phyloP scores from a whole-genome alignment of 164 flowering plant species.

The Vitis rupestris region DNA sequence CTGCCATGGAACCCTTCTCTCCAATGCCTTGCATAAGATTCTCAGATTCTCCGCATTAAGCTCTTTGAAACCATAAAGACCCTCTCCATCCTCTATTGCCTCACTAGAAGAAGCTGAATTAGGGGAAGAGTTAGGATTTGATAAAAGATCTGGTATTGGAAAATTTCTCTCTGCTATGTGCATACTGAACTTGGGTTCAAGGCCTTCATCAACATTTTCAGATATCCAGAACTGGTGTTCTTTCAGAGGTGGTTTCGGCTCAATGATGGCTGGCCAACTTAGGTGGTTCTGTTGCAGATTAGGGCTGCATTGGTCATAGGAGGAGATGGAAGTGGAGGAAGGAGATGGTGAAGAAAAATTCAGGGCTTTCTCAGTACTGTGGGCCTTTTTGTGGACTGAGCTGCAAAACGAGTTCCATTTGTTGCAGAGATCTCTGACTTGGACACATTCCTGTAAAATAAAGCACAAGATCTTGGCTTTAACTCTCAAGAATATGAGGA shows the following conservation, averaged over 20 bases:
- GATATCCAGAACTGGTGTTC: slow-evolving; percentile 42
- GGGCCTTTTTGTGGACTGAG: slow-evolving; percentile 39
- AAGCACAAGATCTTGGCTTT: background rate
- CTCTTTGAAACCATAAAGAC: slow-evolving; percentile 48
- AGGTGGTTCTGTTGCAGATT: slow-evolving; percentile 23
- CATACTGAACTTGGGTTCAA: slow-evolving; percentile 26
- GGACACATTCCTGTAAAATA: slow-evolving; percentile 39
- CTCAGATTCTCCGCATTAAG: slow-evolving; percentile 57
- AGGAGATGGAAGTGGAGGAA: slow-evolving; percentile 54
- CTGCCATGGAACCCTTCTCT: slow-evolving; percentile 73
- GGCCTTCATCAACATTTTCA: slow-evolving; percentile 19
- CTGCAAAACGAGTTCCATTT: slow-evolving; percentile 61
- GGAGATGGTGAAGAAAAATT: slow-evolving; percentile 48
- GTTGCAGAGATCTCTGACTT: slow-evolving; percentile 39
- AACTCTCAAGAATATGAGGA: no score
- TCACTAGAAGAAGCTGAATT: slow-evolving; percentile 80
- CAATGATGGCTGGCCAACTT: slow-evolving; percentile 44
- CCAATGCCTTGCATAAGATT: slow-evolving; percentile 53
- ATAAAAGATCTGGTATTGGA: slow-evolving; percentile 42
- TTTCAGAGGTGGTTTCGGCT: slow-evolving; percentile 31
- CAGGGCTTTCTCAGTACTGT: slow-evolving; percentile 32
- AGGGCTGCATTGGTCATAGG: slow-evolving; percentile 40
- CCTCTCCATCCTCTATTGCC: slow-evolving; percentile 51
- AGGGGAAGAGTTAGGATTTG: slow-evolving; percentile 72
- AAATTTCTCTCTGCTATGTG: slow-evolving; percentile 31